A percentile compares a stretch with the other conserved stretches of the same genome.
Conservation (phyloP, 768 basidiomycete genomes). For the Lentinula aciculospora region DNA sequence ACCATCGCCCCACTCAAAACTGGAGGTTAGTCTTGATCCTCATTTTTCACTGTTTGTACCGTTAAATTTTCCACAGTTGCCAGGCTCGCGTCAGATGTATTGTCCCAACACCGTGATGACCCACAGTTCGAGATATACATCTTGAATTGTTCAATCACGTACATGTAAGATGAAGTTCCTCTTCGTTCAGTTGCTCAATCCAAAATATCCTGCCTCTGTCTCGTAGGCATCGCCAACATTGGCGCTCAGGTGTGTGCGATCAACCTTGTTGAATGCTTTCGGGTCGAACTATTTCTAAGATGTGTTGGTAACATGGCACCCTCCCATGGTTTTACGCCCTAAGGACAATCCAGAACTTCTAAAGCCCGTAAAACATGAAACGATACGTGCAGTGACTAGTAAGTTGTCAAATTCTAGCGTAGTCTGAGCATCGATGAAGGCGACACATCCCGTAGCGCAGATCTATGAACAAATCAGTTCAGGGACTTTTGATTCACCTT, state of each 20-base stretch:
- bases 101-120: constrained; percentile 62
- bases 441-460: constrained; percentile 37
- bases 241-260: constrained; percentile 45
- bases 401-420: not conserved
- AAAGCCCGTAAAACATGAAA: constrained; percentile 54
- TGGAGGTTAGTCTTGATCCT: constrained; percentile 48
- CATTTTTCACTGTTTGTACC: constrained; percentile 2
- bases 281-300: constrained; percentile 27
- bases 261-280: not conserved
- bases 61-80: constrained; percentile 44
- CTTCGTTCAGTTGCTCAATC: not conserved
- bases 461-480: constrained; percentile 68
- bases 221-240: constrained; percentile 75
- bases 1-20: constrained; percentile 82
- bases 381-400: constrained; percentile 37
- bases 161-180: constrained; percentile 42
- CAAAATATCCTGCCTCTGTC: not conserved
- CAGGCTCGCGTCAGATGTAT: constrained; percentile 71
- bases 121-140: constrained; percentile 69
- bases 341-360: constrained; percentile 70
- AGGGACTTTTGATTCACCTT: constrained; percentile 80
- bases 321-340: constrained; percentile 59
- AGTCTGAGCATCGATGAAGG: not conserved
- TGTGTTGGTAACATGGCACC: constrained; percentile 78
- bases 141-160: constrained; percentile 76